A percentile compares a stretch with the other conserved stretches of the same genome.
Conservation (phyloP, 345 rosid species). For the Pugionium dolabratum region DNA sequence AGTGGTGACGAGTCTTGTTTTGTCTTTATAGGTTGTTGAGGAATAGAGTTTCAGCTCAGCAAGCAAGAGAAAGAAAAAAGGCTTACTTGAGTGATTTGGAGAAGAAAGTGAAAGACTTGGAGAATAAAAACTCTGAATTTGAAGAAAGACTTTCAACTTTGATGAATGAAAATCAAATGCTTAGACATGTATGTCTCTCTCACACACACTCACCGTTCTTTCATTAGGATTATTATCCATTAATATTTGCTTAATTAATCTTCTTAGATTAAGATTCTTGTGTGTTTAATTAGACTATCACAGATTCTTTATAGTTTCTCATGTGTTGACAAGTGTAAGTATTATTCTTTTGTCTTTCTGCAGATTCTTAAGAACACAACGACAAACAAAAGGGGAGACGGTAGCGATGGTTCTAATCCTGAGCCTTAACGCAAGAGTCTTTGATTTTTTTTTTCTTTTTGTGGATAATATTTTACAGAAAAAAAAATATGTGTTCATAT, state of each 20-base stretch:
- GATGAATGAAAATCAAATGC: conserved; percentile 96
- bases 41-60: too few species aligned
- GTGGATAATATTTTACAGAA: conserved; percentile 18
- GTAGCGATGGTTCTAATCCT: conserved; percentile 17
- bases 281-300: not conserved
- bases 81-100: conserved; percentile 80
- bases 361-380: conserved; percentile 36
- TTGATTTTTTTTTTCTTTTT: not conserved
- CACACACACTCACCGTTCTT: not conserved
- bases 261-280: not conserved
- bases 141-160: conserved; percentile 83
- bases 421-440: conserved; percentile 12
- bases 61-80: conserved; percentile 49
- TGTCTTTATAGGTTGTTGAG: conserved; percentile 67
- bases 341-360: not conserved
- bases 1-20: conserved; percentile 13
- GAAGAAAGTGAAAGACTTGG: conserved; percentile 68
- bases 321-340: not conserved
- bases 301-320: not conserved
- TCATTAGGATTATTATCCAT: not conserved
- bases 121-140: conserved; percentile 76
- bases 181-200: conserved; percentile 67
- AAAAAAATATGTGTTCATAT: not conserved
- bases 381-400: conserved; percentile 27
- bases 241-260: not conserved